Evolutionary conservation across 441 rosid species (phyloP), one percentile per base, ranked within the genome.

Genomic region (Jatropha podagrica): DNA sequence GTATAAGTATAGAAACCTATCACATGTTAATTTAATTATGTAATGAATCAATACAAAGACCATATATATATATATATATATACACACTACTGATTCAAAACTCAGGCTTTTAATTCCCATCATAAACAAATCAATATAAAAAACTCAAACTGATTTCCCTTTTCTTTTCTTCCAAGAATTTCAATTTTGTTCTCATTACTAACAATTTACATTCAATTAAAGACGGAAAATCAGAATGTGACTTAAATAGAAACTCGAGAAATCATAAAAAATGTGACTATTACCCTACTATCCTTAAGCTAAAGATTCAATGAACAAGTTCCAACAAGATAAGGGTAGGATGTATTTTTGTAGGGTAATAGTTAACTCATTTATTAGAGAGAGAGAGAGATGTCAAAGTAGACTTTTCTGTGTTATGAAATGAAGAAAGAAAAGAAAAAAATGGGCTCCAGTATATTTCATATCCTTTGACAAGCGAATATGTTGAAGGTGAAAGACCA

Each of bases 401-500:
- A 8, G 58, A 56, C 8, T 73, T 72, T 48, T 61, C 17, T n/a
- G 1, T 23, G 20, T 42, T 41, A 42, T 32, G 44, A 71, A 40
- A 32, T 38, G 66, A 42, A 12, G 41, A 20, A 17, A 18, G 42
- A 9, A 27, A 18, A 3, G 13, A n/a, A 12, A 20, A 44, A 55
- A 64, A 54, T 32, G 69, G 48, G 59, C 48, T 70, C 69, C 58
- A 71, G 37, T 26, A 69, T 17, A 54, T 75, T 69, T 61, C 20
- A 14, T 73, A 26, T 26, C 69, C 49, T 65, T 68, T 73, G 68
- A 63, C 72, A 44, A 73, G 52, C 71, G 68, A 77, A 74, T 78
- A 42, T 61, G 48, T 56, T 75, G 79, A 68, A 54, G 63, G 71
- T 70, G 81, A 81, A 77, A 74, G 77, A 42, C 72, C 76, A 59